Conservation (phyloP, 345 rosid genomes). For the Lenwebbia sp. region DNA sequence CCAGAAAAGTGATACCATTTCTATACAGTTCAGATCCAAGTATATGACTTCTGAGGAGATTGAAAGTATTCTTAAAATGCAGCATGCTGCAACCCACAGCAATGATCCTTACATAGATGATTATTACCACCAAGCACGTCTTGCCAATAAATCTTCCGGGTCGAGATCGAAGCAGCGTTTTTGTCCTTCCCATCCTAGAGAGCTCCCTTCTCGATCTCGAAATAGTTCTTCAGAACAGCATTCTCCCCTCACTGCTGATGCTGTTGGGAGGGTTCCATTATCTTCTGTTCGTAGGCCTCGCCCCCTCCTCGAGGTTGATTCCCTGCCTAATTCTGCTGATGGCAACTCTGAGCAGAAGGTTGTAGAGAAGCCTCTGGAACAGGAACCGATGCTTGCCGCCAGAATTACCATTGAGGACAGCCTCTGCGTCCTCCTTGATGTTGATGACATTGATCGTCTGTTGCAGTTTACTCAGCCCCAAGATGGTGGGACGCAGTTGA, state of each 20-base stretch:
- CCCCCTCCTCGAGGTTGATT: conserved; percentile 65
- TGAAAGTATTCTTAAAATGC: conserved; percentile 94
- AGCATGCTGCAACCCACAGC: conserved; percentile 76
- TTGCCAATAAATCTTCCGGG: conserved; percentile 44
- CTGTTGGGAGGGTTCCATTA: conserved; percentile 51
- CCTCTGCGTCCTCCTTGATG: conserved; percentile 59
- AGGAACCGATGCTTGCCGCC: conserved; percentile 97
- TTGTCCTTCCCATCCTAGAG: conserved; percentile 78
- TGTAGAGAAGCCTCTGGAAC: conserved; percentile 71
- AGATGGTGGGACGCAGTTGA: conserved; percentile 74
- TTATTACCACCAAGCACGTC: conserved; percentile 92
- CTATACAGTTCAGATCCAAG: conserved; percentile 72
- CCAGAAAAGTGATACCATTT: conserved; percentile 75
- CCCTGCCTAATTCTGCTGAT: conserved; percentile 35
- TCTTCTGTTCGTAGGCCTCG: conserved; percentile 57
- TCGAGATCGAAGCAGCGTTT: conserved; percentile 52
- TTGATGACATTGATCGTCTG: conserved; percentile 80
- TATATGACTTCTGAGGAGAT: conserved; percentile 94
- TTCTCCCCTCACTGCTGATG: conserved; percentile 45
- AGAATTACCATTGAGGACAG: conserved; percentile 85
- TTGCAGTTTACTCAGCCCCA: conserved; percentile 61
- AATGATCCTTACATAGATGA: conserved; percentile 83
- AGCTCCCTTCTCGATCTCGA: conserved; percentile 65
- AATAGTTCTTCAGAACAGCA: conserved; percentile 48
- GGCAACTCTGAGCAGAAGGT: conserved; percentile 46